These are phyloP conservation scores for Rugonectria rugulosa DNA, from an alignment of 2,329 filamentous ascomycete genomes.

Conservation along the genomic window DNA sequence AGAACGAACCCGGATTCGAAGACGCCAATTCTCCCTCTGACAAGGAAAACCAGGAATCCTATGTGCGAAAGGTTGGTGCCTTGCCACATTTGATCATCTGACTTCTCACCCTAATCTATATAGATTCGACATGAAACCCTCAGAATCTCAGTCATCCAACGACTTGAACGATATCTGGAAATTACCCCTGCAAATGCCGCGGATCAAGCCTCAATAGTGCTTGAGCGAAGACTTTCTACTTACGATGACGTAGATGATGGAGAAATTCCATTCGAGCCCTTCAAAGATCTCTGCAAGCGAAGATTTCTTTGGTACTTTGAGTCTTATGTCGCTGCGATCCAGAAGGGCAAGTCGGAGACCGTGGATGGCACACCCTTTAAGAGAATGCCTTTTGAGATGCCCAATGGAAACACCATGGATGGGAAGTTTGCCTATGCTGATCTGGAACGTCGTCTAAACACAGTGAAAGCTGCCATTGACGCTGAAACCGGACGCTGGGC, in stretches of 20 bases:
- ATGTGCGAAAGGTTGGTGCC: conserved; percentile 74
- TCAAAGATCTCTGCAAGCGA: conserved; percentile 88
- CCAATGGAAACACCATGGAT: conserved; percentile 79
- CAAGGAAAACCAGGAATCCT: conserved; percentile 76
- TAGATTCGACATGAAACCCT: conserved; percentile 92
- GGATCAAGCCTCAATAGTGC: neutral
- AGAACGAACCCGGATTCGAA: conserved; percentile 95
- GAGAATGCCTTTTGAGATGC: conserved; percentile 85
- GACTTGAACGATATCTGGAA: conserved; percentile 80
- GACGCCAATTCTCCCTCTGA: conserved; percentile 72
- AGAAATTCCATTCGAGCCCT: conserved; percentile 76
- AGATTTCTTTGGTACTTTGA: conserved; percentile 97
- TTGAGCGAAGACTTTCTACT: conserved; percentile 49
- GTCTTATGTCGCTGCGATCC: conserved; percentile 78
- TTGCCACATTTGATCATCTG: neutral
- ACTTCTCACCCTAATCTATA: conserved; percentile 19
- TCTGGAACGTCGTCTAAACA: conserved; percentile 72
- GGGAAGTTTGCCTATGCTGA: conserved; percentile 84
- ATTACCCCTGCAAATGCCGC: conserved; percentile 53
- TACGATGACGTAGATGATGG: conserved; percentile 62
- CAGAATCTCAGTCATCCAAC: conserved; percentile 84
- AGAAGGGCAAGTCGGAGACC: conserved; percentile 69
- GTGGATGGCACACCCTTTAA: conserved; percentile 70
- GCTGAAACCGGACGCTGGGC: conserved; percentile 78
- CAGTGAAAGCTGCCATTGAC: conserved; percentile 75